These are phyloP conservation scores for Entomortierella chlamydospora DNA, from an alignment of 192 early-diverging fungal species.

Conservation along the genomic window DNA sequence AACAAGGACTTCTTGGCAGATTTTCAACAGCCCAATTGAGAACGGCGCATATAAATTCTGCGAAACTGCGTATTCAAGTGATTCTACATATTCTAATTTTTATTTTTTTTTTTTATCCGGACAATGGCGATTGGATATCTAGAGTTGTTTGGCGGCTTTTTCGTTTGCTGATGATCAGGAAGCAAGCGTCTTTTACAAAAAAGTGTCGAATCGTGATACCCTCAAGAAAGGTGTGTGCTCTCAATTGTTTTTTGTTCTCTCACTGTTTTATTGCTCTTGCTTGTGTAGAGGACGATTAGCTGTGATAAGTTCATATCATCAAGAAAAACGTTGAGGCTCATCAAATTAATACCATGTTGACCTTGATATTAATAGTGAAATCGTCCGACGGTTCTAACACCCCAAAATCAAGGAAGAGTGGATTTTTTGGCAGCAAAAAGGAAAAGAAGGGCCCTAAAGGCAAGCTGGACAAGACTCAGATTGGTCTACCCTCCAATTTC, in stretches of 20 bases:
- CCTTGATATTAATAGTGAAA: conserved; percentile 30
- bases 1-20: not conserved
- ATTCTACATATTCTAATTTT: not conserved
- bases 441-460: conserved; percentile 57
- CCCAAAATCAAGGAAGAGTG: conserved; percentile 57
- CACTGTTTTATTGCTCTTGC: not conserved
- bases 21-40: conserved; percentile 8
- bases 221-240: conserved; percentile 49
- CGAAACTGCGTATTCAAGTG: not conserved
- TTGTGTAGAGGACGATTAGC: too few relatives aligned
- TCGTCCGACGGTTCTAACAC: conserved; percentile 41
- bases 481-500: conserved; percentile 62
- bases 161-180: conserved; percentile 78
- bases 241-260: not conserved
- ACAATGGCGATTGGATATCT: too few relatives aligned
- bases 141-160: conserved; percentile 75
- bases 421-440: conserved; percentile 56
- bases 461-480: conserved; percentile 71
- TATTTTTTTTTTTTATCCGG: not conserved
- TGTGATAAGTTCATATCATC: not conserved
- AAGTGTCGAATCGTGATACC: conserved; percentile 65
- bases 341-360: not conserved
- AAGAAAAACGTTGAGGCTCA: not conserved
- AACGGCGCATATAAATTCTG: not conserved
- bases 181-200: conserved; percentile 72